These are phyloP conservation scores for Triangularia verruculosa DNA, from an alignment of 2,329 filamentous ascomycete species.

Conservation along the genomic window DNA sequence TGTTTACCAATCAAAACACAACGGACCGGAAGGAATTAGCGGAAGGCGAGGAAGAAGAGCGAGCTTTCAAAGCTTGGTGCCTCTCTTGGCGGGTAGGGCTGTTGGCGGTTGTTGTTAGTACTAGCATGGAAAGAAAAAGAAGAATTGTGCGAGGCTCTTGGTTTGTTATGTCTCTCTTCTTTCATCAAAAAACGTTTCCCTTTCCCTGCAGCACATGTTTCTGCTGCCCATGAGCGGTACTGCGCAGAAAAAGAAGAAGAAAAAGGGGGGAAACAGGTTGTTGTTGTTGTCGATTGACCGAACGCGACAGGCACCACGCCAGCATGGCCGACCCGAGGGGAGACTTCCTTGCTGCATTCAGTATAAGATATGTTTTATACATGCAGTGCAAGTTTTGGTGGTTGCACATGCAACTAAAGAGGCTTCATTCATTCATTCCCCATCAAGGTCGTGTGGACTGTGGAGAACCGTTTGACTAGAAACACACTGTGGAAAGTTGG, in stretches of 20 bases:
- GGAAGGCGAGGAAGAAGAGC: neutral
- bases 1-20: neutral
- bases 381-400: neutral
- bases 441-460: neutral
- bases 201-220: neutral
- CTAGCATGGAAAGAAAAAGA: neutral
- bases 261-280: neutral
- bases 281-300: neutral
- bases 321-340: neutral
- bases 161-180: neutral
- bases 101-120: neutral
- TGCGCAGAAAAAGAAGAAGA: neutral
- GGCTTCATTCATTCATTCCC: neutral
- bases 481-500: neutral
- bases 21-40: neutral
- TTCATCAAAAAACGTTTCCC: neutral
- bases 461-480: neutral
- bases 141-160: neutral
- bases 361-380: neutral
- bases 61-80: neutral
- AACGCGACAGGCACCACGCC: conserved; percentile 6
- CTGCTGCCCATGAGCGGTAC: neutral
- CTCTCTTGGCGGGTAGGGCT: neutral
- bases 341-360: neutral
- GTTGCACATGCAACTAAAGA: neutral